Base-by-base conservation (phyloP, 2,329 filamentous ascomycete species). In the Aspergillus luchuensis region DNA sequence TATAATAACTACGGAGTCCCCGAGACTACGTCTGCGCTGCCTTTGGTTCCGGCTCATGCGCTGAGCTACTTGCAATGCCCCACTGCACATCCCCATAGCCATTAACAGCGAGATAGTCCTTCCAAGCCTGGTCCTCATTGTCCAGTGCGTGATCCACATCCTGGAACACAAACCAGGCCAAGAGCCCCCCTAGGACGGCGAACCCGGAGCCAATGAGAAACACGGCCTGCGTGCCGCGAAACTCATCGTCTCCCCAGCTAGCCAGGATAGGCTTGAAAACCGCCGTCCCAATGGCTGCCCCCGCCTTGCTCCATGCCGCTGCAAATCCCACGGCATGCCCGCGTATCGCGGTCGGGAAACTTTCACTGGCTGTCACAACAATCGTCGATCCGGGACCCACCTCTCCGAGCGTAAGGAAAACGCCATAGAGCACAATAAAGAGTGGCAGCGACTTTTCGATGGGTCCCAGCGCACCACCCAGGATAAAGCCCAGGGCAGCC, bases 141-240 rank as follows among this genome's bases (percentile, higher is more conserved):
- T 80, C 79, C 23, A 82, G 67, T 19, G 75, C 71, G 3, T 70
- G 71, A 45, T 75, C 73, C 7, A 75, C 72, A 59, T 83, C 77
- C 1, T 79, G 80, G 33, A 84, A 79, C 1, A 84, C 70, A 51
- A 81, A 80, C 66, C 77, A 79, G 0, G 79, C 74, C 21, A 82
- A 72, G 4, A 80, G 53, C 0, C 76, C 78, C 3, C 82, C 82
- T 2, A 81, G 62, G 0, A 81, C 73, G 0, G 82, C 81, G 70
- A 85, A 84, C 0, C 72, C 82, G 1, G 80, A 79, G 0, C 82
- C 82, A 50, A 84, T 82, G 5, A 85, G 70, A 62, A 85, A 85
- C 0, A 80, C 80, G 0, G 76, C 80, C 58, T 83, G 81, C 19
- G 82, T 75, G 1, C 82, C 82, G 61, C 79, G 79, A 47, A 65